Evolutionary conservation across 345 rosid genomes (phyloP).

Genomic region (Pugionium dolabratum): DNA sequence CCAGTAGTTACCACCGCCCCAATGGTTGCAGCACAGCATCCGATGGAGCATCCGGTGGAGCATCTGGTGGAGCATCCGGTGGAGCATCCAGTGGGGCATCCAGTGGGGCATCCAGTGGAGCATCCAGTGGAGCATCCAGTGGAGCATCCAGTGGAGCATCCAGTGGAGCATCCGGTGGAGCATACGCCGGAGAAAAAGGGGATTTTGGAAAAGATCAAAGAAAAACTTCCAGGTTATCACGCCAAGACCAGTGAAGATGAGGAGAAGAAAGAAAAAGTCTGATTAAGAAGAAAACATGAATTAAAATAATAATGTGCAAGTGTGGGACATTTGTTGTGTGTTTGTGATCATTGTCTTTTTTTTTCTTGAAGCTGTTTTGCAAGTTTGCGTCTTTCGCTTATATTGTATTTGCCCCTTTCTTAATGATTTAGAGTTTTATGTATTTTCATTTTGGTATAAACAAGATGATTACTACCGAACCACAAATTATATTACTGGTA

Average conservation of each 20-base stretch:
- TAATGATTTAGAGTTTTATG: too few species aligned
- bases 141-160: slow-evolving; percentile 3
- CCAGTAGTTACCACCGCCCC: not conserved
- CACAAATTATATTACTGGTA: too few species aligned
- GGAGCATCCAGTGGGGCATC: not conserved
- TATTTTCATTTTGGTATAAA: too few species aligned
- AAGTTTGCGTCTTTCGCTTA: too few species aligned
- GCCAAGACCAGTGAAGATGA: slow-evolving; percentile 52
- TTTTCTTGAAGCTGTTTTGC: too few species aligned
- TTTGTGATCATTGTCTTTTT: too few species aligned
- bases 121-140: not conserved
- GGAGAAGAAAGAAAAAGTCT: slow-evolving; percentile 42
- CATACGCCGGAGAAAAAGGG: slow-evolving; percentile 64
- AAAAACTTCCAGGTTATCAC: slow-evolving; percentile 76
- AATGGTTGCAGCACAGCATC: not conserved
- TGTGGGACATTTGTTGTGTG: too few species aligned
- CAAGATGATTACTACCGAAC: too few species aligned
- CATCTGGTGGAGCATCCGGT: slow-evolving; percentile 2
- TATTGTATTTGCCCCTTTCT: too few species aligned
- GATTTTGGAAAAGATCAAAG: slow-evolving; percentile 77
- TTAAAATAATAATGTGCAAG: too few species aligned
- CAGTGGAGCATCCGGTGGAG: not conserved
- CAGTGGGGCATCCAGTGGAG: not conserved
- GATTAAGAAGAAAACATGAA: not conserved
- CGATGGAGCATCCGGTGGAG: slow-evolving; percentile 5